A percentile compares a stretch with the other conserved stretches of the same genome.
Evolutionary conservation across 495 filamentous ascomycete genomes (phyloP).

Genomic region (Trichoderma reesei): DNA sequence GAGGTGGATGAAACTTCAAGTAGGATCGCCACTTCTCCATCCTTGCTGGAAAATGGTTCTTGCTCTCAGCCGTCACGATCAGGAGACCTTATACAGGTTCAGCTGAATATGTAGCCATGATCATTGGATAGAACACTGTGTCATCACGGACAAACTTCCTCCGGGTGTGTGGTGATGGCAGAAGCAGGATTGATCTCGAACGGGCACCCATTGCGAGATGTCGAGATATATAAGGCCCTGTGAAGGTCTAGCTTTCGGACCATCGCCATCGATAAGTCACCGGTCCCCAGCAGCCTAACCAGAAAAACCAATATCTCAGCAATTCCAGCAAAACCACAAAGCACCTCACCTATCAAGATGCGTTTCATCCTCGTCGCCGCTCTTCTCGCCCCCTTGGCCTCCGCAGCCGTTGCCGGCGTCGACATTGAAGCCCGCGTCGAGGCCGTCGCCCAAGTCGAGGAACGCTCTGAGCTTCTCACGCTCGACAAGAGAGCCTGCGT

Average conservation of each 20-base stretch:
- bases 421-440: neutral
- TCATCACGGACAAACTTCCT: neutral
- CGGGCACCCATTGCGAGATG: neutral
- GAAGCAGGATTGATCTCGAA: neutral
- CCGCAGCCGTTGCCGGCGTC: neutral
- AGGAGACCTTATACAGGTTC: neutral
- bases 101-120: neutral
- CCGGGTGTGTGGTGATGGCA: neutral
- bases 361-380: neutral
- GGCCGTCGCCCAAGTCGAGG: neutral
- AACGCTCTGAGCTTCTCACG: neutral
- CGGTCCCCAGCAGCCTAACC: neutral
- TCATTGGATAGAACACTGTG: neutral
- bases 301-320: neutral
- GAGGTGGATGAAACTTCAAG: too few relatives aligned
- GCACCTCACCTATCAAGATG: neutral
- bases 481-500: conserved; percentile 12
- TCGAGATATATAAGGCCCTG: neutral
- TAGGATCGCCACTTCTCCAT: too few relatives aligned
- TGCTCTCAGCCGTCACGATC: neutral
- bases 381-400: neutral
- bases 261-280: neutral
- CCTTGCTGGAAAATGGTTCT: neutral
- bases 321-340: neutral
- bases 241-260: neutral